phyloP scores from a whole-genome alignment of 768 basidiomycete species.

The Russula dissimulans region DNA sequence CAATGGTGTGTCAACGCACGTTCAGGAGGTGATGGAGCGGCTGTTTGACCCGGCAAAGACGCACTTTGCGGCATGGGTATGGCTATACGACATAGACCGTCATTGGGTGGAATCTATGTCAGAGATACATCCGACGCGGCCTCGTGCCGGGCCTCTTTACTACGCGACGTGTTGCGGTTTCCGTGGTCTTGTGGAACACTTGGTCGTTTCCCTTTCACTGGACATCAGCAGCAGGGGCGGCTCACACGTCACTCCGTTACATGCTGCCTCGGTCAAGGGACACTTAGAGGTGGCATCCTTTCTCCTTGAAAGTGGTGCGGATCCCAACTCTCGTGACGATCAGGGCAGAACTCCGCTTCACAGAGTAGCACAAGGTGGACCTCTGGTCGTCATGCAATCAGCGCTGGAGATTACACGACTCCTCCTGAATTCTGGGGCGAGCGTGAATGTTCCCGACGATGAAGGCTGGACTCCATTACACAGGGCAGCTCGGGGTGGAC shows the following conservation, averaged over 20 bases:
- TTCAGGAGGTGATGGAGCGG: neutral
- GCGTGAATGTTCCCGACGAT: neutral
- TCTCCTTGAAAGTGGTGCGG: neutral
- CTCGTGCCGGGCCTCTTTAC: neutral
- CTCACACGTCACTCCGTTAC: neutral
- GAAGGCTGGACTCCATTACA: conserved; percentile 1
- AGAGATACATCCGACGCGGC: neutral
- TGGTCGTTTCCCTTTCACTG: neutral
- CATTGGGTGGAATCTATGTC: neutral
- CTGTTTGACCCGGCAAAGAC: neutral
- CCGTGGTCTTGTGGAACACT: neutral
- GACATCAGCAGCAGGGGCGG: neutral
- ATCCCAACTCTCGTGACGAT: neutral
- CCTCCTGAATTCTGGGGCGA: neutral
- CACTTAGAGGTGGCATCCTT: neutral
- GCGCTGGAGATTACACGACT: neutral
- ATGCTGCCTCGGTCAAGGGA: neutral
- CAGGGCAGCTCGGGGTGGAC: neutral
- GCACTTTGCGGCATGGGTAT: conserved; percentile 5
- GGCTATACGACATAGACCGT: neutral
- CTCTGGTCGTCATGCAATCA: neutral
- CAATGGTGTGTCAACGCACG: neutral
- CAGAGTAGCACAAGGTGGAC: neutral
- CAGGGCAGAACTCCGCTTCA: neutral
- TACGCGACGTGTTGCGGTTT: conserved; percentile 4